These are phyloP conservation scores for Jimgerdemannia lactiflua DNA, from an alignment of 192 early-diverging fungal genomes.

Conservation along the genomic window DNA sequence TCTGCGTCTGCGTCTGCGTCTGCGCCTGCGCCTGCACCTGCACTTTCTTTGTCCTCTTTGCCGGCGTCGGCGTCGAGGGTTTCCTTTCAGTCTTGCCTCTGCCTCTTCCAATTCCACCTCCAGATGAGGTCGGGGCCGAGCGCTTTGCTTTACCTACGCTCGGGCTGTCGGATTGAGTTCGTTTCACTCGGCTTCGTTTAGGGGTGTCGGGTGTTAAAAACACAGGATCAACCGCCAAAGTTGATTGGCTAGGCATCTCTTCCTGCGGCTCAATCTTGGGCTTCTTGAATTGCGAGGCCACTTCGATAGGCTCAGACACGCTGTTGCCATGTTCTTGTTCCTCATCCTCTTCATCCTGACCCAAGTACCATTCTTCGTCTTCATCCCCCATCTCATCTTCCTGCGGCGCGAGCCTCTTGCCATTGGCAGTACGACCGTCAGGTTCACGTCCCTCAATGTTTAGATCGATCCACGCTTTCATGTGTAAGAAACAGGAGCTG, in stretches of 20 bases:
- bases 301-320: neutral
- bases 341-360: neutral
- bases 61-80: too few species aligned
- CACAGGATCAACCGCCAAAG: slow-evolving; percentile 3
- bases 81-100: too few species aligned
- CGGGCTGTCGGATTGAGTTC: neutral
- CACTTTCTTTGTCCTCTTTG: too few species aligned
- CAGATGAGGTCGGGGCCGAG: neutral
- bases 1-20: too few species aligned
- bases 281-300: neutral
- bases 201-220: neutral
- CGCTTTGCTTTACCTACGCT: neutral
- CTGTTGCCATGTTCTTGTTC: neutral
- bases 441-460: neutral
- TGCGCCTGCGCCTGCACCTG: too few species aligned
- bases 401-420: neutral
- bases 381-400: neutral
- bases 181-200: neutral
- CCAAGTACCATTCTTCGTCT: neutral
- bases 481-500: neutral
- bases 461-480: neutral
- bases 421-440: neutral
- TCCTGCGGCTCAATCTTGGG: neutral
- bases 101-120: too few species aligned
- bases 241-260: slow-evolving; percentile 8